Evolutionary conservation across 805 yeast genomes (phyloP), one percentile per base, ranked within the genome.

Genomic region (Saccharomycopsis fibuligera): DNA sequence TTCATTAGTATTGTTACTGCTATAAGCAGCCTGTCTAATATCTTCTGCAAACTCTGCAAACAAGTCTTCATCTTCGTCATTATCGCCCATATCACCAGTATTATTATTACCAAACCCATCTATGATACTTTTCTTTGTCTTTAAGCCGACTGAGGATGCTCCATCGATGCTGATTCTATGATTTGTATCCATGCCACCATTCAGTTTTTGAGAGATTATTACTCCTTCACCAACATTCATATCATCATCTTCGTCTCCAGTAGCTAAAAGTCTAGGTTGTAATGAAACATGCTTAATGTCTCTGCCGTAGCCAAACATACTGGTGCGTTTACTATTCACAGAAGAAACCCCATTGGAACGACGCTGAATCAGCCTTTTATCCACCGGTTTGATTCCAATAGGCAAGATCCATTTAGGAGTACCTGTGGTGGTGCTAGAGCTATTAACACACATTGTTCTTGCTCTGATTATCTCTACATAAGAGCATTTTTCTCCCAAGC

Each of bases 231-330:
- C 51, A 5, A 31, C 44, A 16, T 31, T 44, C 9, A 29, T 36
- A 6, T 45, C 51, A 19, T 50, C 50, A 5, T 50, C 54, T 23
- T 45, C 55, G 21, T 38, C 48, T 3, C 41, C 49, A 19, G 39
- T 30, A 14, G 45, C 46, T 9, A 52, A 27, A 14, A 52, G 35
- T 25, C 54, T 25, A 8, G 50, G 45, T 21, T 46, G 51, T 27
- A 52, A 43, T 6, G 55, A 43, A 21, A 40, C 48, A 29, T 52
- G 55, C 37, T 52, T 52, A 19, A 52, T 41, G 37, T 48, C 55
- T 12, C 41, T 45, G 22, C 29, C 24, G 29, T 25, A 33, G n/a
- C 31, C 31, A 22, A 36, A 41, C 21, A 24, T 27, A 8, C 21
- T 16, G n/a, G n/a, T n/a, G 23, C 29, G 24, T 4, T 29, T 21